Evolutionary conservation across 306 rosid species (phyloP).

Genomic region (Vachellia pachyceras): DNA sequence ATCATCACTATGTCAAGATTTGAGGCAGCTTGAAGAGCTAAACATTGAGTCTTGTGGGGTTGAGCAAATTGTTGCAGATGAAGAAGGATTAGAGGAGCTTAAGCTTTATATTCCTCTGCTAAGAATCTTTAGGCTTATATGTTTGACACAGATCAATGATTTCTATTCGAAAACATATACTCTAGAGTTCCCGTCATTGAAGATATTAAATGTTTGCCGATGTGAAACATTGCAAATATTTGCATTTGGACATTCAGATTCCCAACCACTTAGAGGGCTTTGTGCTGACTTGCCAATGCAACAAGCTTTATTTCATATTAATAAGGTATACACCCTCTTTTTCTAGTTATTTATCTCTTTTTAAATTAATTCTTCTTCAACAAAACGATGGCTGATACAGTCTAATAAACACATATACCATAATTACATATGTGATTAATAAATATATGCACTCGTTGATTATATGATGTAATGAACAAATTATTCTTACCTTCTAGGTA

Average conservation of each 20-base stretch:
- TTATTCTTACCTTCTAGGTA: neutral
- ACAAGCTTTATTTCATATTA: neutral
- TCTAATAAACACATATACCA: neutral
- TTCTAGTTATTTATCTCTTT: too few species aligned
- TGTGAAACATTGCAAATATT: neutral
- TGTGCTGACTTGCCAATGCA: neutral
- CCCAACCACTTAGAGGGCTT: neutral
- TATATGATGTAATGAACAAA: neutral
- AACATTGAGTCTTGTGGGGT: neutral
- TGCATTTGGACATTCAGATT: neutral
- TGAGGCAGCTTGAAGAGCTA: neutral
- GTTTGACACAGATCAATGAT: neutral
- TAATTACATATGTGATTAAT: neutral
- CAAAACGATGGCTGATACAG: too few species aligned
- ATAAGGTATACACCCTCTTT: too few species aligned
- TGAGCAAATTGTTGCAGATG: neutral
- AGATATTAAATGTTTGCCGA: rapidly evolving
- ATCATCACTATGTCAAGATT: neutral
- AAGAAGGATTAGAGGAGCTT: neutral
- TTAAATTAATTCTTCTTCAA: too few species aligned
- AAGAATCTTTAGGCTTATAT: neutral
- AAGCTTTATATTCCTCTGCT: neutral
- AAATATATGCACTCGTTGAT: neutral
- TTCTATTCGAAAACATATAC: neutral
- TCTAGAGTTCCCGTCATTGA: neutral